These are phyloP conservation scores for Ogataea ganodermae DNA, from an alignment of 805 yeast genomes.

Conservation along the genomic window DNA sequence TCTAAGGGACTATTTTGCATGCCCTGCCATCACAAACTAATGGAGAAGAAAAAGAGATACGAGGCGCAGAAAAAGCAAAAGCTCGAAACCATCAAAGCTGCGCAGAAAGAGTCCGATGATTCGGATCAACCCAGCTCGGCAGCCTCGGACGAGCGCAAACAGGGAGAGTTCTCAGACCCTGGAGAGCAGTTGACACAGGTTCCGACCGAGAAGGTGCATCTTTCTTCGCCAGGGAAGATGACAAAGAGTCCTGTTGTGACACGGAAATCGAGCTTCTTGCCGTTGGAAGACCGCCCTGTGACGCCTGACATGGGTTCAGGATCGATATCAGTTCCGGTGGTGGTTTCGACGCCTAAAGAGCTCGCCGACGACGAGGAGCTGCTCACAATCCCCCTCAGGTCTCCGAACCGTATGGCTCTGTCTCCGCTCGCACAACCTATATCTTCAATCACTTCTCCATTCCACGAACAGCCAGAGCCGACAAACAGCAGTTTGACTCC, in stretches of 20 bases:
- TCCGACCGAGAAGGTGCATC: slow-evolving; percentile 16
- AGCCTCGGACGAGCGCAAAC: slow-evolving; percentile 4
- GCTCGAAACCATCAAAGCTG: slow-evolving; percentile 2
- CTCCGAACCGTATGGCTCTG: slow-evolving; percentile 29
- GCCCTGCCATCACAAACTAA: slow-evolving; percentile 81
- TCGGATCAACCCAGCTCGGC: slow-evolving; percentile 1
- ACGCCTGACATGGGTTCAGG: not conserved
- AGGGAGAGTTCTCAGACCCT: slow-evolving; percentile 12
- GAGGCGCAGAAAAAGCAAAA: slow-evolving; percentile 43
- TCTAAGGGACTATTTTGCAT: slow-evolving; percentile 92
- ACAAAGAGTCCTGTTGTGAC: slow-evolving; percentile 17
- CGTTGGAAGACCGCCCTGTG: not conserved
- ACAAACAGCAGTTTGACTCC: slow-evolving; percentile 12
- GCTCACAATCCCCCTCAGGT: slow-evolving; percentile 33
- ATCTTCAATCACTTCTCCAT: slow-evolving; percentile 13
- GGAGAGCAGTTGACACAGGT: slow-evolving; percentile 14
- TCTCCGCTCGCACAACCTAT: slow-evolving; percentile 13
- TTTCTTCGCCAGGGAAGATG: slow-evolving; percentile 19
- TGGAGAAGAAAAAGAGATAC: slow-evolving; percentile 72
- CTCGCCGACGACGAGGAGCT: slow-evolving; percentile 24
- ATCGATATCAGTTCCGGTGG: not conserved
- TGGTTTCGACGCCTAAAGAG: not conserved
- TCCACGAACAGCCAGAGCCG: not conserved
- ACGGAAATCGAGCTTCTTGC: slow-evolving; percentile 4
- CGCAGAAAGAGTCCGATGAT: not conserved